phyloP scores from a whole-genome alignment of 2,329 filamentous ascomycete genomes.

The Neopestalotiopsis clavispora region DNA sequence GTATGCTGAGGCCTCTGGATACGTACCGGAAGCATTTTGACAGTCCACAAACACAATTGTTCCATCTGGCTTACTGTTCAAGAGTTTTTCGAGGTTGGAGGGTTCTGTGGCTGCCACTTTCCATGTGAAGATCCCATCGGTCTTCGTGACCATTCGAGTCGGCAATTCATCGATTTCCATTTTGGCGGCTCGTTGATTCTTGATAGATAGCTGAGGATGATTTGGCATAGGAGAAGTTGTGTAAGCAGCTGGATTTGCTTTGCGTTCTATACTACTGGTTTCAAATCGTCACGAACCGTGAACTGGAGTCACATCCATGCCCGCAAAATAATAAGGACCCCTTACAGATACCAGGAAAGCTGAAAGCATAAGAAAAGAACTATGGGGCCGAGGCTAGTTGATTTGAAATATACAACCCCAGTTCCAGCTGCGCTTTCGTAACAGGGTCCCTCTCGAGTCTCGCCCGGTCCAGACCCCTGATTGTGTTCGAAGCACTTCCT shows the following conservation, averaged over 20 bases:
- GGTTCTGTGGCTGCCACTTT: neutral
- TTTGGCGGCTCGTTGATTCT: neutral
- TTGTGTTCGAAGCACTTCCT: neutral
- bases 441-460: neutral
- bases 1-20: neutral
- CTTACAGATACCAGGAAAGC: neutral
- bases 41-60: constrained; percentile 1
- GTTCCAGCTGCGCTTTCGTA: neutral
- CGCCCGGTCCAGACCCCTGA: neutral
- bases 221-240: neutral
- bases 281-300: neutral
- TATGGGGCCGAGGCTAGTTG: neutral
- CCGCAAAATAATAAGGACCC: neutral
- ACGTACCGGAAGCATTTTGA: neutral
- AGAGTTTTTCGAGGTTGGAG: neutral
- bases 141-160: neutral
- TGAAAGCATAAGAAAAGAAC: neutral
- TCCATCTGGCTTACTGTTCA: neutral
- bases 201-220: neutral
- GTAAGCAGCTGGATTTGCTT: neutral
- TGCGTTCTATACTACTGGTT: neutral
- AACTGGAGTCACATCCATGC: neutral
- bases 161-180: neutral
- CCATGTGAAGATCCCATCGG: neutral
- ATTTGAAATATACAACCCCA: neutral